Base-by-base conservation (phyloP, 1,284 basidiomycete species). In the Papiliotrema flavescens region DNA sequence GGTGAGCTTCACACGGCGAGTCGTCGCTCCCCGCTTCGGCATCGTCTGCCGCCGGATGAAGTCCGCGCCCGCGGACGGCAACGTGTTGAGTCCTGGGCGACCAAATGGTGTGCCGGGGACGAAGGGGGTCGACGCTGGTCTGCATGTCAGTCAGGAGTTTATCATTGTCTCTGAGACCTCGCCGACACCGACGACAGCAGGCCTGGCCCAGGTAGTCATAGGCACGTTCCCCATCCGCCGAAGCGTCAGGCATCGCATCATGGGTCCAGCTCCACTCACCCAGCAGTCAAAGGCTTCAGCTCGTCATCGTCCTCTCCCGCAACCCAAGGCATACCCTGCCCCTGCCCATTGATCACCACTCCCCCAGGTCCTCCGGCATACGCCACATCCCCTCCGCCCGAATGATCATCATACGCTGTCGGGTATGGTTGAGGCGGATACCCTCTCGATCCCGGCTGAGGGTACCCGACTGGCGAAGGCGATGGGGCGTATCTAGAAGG, bases 1-100 rank as follows among this genome's bases (percentile, higher is more conserved):
- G 6, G 90, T 94, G 61, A 98, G 85, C 75, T 91, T 90, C 78
- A 98, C 88, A 71, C 89, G 90, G 62, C 89, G 73, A 35, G 76
- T 89, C n/a, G 89, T 91, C 15, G 90, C 87, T 63, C 89, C 90
- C 53, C 90, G 87, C 71, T 89, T 89, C 11, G 65, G 67, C 76
- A 91, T 89, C n/a, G 89, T 91, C 74, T 94, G 90, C 49, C 90
- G 85, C 53, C 88, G 56, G 49, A 74, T 67, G 45, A 74, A 72
- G 49, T 71, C 82, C n/a, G 60, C 54, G 13, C n/a, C 37, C 14
- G 48, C 39, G 15, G 44, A 53, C 14, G 40, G 45, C 17, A 53
- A 54, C 22, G 52, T 54, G n/a, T n/a, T n/a, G n/a, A n/a, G n/a
- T n/a, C n/a, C n/a, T n/a, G n/a, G n/a, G n/a, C n/a, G n/a, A n/a